Percentiles rank a stretch among this genome's conserved stretches.
phyloP scores from a whole-genome alignment of 2,329 filamentous ascomycete species.

The Sporothrix brunneoviolacea region DNA sequence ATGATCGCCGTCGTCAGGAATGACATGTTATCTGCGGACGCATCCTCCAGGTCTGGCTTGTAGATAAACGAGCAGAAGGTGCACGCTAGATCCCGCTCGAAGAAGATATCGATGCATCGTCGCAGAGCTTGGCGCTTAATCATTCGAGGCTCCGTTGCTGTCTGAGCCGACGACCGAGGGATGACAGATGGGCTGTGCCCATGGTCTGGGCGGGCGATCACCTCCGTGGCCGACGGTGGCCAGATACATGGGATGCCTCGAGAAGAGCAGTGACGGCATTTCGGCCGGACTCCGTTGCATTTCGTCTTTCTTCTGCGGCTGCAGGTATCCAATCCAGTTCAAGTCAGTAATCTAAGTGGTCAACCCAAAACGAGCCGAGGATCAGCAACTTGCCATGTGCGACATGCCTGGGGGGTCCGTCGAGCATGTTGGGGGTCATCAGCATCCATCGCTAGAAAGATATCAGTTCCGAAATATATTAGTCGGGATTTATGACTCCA shows the following conservation, averaged over 20 bases:
- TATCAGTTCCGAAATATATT: no score
- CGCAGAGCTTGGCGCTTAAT: constrained; percentile 1
- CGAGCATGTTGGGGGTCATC: no score
- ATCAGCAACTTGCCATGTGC: constrained; percentile 2
- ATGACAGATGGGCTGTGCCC: background rate
- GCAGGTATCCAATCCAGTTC: background rate
- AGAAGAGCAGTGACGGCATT: background rate
- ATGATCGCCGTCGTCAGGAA: constrained; percentile 13
- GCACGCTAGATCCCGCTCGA: constrained; percentile 18
- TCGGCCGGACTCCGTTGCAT: constrained; percentile 11
- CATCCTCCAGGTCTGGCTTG: constrained; percentile 19
- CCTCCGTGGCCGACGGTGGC: background rate
- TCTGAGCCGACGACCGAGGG: background rate
- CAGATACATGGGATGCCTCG: constrained; percentile 6
- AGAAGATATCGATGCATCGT: constrained; percentile 16
- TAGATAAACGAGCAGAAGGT: constrained; percentile 21
- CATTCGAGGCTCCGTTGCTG: background rate
- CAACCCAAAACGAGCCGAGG: background rate
- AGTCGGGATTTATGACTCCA: no score
- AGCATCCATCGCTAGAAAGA: no score
- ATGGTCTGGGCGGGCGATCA: background rate
- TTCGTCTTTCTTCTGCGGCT: constrained; percentile 16
- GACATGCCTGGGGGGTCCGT: constrained; percentile 14
- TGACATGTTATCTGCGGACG: constrained; percentile 12
- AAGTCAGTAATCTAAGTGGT: background rate